Evolutionary conservation across 192 early-diverging fungal genomes (phyloP), one percentile per base, ranked within the genome.

Genomic region (Oehlia diaphana): DNA sequence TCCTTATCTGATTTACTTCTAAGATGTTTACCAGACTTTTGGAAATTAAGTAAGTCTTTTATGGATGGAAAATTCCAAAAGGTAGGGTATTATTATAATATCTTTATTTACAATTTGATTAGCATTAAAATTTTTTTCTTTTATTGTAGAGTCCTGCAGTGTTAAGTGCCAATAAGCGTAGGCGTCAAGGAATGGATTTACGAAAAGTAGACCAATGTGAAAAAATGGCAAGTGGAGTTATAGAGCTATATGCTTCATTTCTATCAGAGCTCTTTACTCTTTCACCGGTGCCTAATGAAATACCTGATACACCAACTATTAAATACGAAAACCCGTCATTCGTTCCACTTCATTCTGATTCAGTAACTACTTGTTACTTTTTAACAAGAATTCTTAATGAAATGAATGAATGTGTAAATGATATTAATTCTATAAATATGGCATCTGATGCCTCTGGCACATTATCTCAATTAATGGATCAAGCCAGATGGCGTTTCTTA

Each of bases 21-120:
- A 28, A 88, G 91, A 49, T 88, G 89, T 44, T 77, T 99, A 70
- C 96, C 96, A 6, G 94, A 96, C 76, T 99, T 99, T 87, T 97
- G 97, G 95, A 92, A 94, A 83, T 83, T 97, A 3, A 93, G 95
- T 68, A 91, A 91, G 72, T 89, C 95, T 5, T 99, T 90, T 80
- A 93, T 94, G 81, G 97, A 97, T 73, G 93, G 95, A 47, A 91
- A 93, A 78, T 93, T 95, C 72, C 85, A 89, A 69, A 92, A 89
- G 79, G 81, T 81, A 66, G 23, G 7, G 14, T 23, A 12, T 39
- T 28, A 61, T 12, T 31, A 9, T 66, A 19, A 7, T 42, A 42
- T 42, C 4, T 44, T 69, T 35, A 23, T 58, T 14, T 49, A 1
- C 31, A 16, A 42, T 42, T 42, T 49, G 37, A 6, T 26, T 14